These are phyloP conservation scores for Lignosus rhinocerotis DNA, from an alignment of 1,284 basidiomycete genomes.

Conservation along the genomic window DNA sequence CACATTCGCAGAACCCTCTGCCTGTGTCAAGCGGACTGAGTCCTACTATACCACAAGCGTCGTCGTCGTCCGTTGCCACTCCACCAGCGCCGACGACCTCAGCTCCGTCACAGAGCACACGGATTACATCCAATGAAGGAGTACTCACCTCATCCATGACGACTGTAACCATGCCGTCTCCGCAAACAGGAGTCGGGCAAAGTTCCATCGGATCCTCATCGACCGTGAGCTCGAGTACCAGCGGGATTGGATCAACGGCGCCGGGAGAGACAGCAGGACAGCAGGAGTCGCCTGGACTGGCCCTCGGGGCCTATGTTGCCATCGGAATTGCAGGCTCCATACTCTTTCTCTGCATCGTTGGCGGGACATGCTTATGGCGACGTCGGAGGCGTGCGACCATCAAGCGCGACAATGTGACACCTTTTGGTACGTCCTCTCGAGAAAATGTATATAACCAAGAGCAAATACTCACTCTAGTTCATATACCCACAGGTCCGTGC, in stretches of 20 bases:
- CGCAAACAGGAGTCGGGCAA: too few relatives aligned
- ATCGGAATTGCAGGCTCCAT: not conserved
- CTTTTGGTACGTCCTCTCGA: not conserved
- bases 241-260: too few relatives aligned
- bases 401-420: not conserved
- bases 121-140: too few relatives aligned
- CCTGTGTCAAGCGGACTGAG: too few relatives aligned
- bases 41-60: too few relatives aligned
- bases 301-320: not conserved
- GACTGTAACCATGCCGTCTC: too few relatives aligned
- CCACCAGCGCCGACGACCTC: too few relatives aligned
- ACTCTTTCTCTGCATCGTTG: not conserved
- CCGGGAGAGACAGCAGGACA: not conserved
- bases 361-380: not conserved
- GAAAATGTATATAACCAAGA: not conserved
- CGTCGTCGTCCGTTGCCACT: too few relatives aligned
- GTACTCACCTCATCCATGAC: too few relatives aligned
- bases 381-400: not conserved
- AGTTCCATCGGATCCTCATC: not conserved
- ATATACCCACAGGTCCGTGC: not conserved
- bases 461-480: not conserved
- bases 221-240: not conserved
- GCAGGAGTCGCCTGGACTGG: not conserved
- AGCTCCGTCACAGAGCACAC: too few relatives aligned
- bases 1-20: too few relatives aligned